Conservation (phyloP, 2,329 filamentous ascomycete genomes). For the Aspergillus aculeatus region DNA sequence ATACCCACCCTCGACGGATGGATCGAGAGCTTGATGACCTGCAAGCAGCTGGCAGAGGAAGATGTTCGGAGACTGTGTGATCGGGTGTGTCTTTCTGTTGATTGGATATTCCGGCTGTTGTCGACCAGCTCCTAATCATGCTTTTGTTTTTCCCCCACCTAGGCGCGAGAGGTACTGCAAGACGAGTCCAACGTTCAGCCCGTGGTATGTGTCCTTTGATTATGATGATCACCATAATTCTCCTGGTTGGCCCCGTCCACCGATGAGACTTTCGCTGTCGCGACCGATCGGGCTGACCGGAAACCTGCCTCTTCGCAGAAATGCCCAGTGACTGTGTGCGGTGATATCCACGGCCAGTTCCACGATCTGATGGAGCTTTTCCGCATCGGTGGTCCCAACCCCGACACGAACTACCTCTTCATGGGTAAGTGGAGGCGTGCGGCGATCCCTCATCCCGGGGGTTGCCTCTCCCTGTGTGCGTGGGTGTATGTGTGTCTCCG, state of each 20-base stretch:
- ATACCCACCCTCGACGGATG: constrained; percentile 94
- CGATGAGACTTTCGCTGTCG: neutral
- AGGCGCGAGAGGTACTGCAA: constrained; percentile 95
- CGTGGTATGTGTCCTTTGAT: constrained; percentile 65
- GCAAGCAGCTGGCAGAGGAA: constrained; percentile 93
- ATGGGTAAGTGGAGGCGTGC: constrained; percentile 67
- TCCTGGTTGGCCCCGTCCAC: neutral
- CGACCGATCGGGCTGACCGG: constrained; percentile 19
- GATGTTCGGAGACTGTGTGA: constrained; percentile 97
- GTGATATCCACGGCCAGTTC: constrained; percentile 98
- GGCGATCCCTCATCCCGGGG: neutral
- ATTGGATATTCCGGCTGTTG: neutral
- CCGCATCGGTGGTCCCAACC: constrained; percentile 96
- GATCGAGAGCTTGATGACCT: constrained; percentile 97
- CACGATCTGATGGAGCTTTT: constrained; percentile 99
- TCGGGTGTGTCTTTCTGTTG: constrained; percentile 64
- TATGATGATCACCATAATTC: neutral
- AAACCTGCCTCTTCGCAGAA: constrained; percentile 58
- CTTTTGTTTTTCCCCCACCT: constrained; percentile 15
- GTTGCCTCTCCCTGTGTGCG: no score
- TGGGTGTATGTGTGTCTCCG: neutral
- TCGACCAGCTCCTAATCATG: constrained; percentile 13
- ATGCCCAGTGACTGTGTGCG: constrained; percentile 98
- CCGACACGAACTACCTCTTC: constrained; percentile 98
- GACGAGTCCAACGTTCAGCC: constrained; percentile 99